Percentiles rank a stretch among this genome's conserved stretches.
These are phyloP conservation scores for Buddleja alternifolia DNA, from an alignment of 257 asterid genomes.

Conservation along the genomic window DNA sequence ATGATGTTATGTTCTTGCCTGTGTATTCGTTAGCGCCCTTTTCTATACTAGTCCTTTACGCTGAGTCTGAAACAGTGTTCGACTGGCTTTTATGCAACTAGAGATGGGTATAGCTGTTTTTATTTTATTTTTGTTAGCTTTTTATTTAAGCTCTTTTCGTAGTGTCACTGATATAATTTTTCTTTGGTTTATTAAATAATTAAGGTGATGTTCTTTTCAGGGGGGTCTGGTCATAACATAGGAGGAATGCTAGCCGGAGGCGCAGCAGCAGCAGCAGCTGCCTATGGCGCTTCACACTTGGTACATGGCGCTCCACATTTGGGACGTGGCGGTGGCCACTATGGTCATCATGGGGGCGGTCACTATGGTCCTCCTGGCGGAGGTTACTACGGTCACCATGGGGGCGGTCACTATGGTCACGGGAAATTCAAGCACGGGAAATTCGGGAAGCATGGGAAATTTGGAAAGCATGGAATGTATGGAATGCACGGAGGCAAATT, in stretches of 20 bases:
- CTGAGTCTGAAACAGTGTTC: no score
- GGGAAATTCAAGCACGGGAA: constrained; percentile 65
- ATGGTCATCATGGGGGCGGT: constrained; percentile 33
- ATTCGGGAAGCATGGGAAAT: constrained; percentile 47
- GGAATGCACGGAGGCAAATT: constrained; percentile 66
- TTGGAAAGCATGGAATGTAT: constrained; percentile 56
- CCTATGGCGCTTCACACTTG: constrained; percentile 67
- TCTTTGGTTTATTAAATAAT: no score
- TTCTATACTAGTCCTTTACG: no score
- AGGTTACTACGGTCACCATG: constrained; percentile 18
- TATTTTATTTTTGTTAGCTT: no score
- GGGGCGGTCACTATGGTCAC: constrained; percentile 40
- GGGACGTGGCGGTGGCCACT: constrained; percentile 35
- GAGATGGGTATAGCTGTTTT: not conserved
- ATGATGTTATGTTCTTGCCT: not conserved
- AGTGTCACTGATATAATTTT: no score
- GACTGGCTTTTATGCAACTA: not conserved
- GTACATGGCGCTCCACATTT: constrained; percentile 46
- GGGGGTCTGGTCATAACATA: no score
- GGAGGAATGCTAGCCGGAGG: constrained; percentile 76
- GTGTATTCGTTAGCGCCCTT: not conserved
- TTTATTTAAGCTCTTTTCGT: no score
- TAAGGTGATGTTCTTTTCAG: no score
- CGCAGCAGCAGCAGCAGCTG: constrained; percentile 89
- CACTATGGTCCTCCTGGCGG: constrained; percentile 18